Percentiles rank a stretch among this genome's conserved stretches.
Conservation (phyloP, 371 early-diverging fungal genomes). For the Lichtheimia ornata region DNA sequence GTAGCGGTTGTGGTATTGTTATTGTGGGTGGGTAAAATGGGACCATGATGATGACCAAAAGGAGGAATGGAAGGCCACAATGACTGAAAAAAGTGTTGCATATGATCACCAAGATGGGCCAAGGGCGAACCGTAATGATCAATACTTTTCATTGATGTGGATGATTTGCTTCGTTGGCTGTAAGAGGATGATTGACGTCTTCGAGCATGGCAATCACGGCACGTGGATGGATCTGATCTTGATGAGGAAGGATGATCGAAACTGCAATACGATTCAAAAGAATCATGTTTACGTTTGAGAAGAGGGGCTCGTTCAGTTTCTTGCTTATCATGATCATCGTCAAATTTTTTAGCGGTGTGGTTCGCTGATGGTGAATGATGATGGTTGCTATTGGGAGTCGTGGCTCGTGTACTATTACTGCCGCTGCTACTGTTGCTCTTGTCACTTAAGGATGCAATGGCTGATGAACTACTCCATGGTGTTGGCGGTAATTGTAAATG, state of each 20-base stretch:
- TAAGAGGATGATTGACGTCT: neutral
- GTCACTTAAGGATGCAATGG: neutral
- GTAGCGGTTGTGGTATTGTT: neutral
- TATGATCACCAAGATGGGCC: too few species aligned
- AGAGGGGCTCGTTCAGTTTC: neutral
- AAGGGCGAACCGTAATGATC: neutral
- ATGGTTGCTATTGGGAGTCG: slow-evolving; percentile 1
- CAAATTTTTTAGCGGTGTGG: too few species aligned
- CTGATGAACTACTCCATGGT: slow-evolving; percentile 2
- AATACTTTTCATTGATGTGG: neutral
- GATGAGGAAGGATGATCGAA: slow-evolving; percentile 18
- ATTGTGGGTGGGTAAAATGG: neutral
- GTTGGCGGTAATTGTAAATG: slow-evolving; percentile 5
- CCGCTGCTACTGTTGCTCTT: slow-evolving; percentile 6
- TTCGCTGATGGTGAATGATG: too few species aligned
- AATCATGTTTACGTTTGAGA: slow-evolving; percentile 1
- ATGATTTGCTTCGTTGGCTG: neutral
- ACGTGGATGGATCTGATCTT: slow-evolving; percentile 2
- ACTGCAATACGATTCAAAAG: slow-evolving; percentile 7
- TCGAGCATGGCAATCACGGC: slow-evolving; percentile 5
- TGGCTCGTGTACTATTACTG: slow-evolving; percentile 6
- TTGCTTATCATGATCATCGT: too few species aligned
- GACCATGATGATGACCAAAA: neutral
- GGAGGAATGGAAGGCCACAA: neutral
- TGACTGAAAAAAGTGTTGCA: neutral